A percentile compares a stretch with the other conserved stretches of the same genome.
phyloP scores from a whole-genome alignment of 2,329 filamentous ascomycete genomes.

The Talaromyces marneffei region DNA sequence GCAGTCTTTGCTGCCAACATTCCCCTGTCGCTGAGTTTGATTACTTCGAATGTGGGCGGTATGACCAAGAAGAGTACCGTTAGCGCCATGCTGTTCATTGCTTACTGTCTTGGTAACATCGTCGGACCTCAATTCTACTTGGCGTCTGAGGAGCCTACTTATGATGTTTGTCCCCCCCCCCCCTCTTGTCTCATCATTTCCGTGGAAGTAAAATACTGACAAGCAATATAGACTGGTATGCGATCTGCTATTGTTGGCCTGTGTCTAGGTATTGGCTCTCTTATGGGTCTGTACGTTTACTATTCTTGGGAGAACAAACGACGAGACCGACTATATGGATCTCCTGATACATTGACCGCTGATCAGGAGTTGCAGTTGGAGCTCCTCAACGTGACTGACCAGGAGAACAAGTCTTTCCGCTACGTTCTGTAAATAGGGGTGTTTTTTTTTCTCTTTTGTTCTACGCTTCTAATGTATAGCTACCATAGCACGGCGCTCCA shows the following conservation, averaged over 20 bases:
- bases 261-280: constrained; percentile 24
- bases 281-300: constrained; percentile 25
- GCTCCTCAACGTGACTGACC: constrained; percentile 32
- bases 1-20: constrained; percentile 32
- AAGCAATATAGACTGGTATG: neutral
- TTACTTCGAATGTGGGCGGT: constrained; percentile 32
- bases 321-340: constrained; percentile 25
- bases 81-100: constrained; percentile 47
- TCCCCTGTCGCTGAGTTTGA: constrained; percentile 30
- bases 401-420: constrained; percentile 31
- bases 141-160: constrained; percentile 27
- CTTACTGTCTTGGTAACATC: constrained; percentile 32
- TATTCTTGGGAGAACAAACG: constrained; percentile 29
- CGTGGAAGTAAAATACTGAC: neutral
- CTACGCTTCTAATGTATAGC: no score
- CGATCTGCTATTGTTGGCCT: constrained; percentile 6
- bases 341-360: constrained; percentile 21
- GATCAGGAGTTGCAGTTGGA: constrained; percentile 26
- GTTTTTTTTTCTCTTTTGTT: no score
- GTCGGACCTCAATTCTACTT: constrained; percentile 31
- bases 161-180: constrained; percentile 20
- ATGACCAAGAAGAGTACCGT: constrained; percentile 33
- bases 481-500: no score
- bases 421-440: constrained; percentile 24
- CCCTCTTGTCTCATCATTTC: no score